Conservation (phyloP, 2,329 filamentous ascomycete genomes). For the Alternaria dauci region DNA sequence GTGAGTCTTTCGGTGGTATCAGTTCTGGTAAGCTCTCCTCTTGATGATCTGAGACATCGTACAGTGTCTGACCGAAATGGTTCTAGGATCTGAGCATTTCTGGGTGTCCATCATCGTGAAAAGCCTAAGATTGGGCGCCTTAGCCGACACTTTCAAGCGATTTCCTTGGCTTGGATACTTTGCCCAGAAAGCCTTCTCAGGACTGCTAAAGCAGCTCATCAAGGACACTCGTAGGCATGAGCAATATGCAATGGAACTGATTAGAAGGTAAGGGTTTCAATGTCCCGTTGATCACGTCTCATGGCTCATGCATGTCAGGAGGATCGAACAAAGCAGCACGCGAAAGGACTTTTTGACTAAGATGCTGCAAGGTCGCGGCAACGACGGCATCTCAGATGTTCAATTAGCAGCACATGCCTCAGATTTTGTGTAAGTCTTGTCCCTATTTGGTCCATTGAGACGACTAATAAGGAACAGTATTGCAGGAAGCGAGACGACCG, state of each 20-base stretch:
- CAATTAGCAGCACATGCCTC: slow-evolving; percentile 26
- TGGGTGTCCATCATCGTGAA: not conserved
- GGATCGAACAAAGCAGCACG: not conserved
- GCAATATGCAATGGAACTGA: slow-evolving; percentile 11
- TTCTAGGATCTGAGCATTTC: not conserved
- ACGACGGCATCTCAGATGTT: slow-evolving; percentile 11
- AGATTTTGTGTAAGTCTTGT: slow-evolving; percentile 15
- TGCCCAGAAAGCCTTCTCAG: not conserved
- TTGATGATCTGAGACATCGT: not conserved
- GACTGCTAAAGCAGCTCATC: not conserved
- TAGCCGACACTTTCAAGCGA: slow-evolving; percentile 1
- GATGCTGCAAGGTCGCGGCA: slow-evolving; percentile 6
- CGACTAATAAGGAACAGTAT: slow-evolving; percentile 21
- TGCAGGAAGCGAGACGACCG: slow-evolving; percentile 27
- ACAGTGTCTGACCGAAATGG: not conserved
- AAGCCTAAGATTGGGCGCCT: slow-evolving; percentile 39
- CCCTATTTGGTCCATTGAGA: not conserved
- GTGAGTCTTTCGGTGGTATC: not conserved
- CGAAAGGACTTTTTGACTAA: slow-evolving; percentile 20
- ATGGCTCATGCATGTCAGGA: not conserved
- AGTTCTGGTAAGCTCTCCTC: not conserved
- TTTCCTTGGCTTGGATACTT: slow-evolving; percentile 1
- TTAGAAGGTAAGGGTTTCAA: not conserved
- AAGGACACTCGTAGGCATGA: not conserved
- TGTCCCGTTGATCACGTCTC: not conserved